A percentile compares a stretch with the other conserved stretches of the same genome.
phyloP scores from a whole-genome alignment of 2,329 filamentous ascomycete species.

The Camillea tinctor region DNA sequence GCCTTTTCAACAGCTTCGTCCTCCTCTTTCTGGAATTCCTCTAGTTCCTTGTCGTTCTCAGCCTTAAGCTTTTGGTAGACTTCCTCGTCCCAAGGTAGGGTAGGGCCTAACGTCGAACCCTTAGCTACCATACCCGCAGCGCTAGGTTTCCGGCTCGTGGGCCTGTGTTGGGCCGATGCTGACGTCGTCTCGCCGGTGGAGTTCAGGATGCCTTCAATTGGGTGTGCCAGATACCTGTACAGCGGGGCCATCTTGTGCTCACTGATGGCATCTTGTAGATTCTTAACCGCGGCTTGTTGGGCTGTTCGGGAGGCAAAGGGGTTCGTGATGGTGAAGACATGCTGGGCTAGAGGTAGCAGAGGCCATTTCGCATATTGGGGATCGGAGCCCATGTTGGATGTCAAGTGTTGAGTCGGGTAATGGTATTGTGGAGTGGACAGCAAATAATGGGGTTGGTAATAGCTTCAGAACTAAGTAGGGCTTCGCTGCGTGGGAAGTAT shows the following conservation, averaged over 20 bases:
- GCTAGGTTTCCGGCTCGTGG: slow-evolving; percentile 67
- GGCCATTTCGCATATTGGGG: slow-evolving; percentile 85
- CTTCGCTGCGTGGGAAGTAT: not conserved
- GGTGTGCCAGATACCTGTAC: slow-evolving; percentile 81
- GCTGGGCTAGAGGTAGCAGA: slow-evolving; percentile 75
- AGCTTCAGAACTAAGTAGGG: not conserved
- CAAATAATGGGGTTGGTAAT: not conserved
- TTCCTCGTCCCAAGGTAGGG: slow-evolving; percentile 86
- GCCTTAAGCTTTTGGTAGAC: slow-evolving; percentile 76
- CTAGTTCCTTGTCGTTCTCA: slow-evolving; percentile 76
- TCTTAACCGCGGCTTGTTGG: slow-evolving; percentile 71
- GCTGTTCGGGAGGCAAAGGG: slow-evolving; percentile 64
- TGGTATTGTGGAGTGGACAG: not conserved
- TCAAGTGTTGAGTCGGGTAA: not conserved
- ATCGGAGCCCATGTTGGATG: slow-evolving; percentile 69
- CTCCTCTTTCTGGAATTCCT: slow-evolving; percentile 77
- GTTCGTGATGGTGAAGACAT: slow-evolving; percentile 85
- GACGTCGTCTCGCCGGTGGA: slow-evolving; percentile 62
- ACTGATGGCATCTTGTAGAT: slow-evolving; percentile 76
- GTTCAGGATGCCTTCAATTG: slow-evolving; percentile 80
- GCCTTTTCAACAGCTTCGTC: slow-evolving; percentile 95
- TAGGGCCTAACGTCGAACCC: slow-evolving; percentile 61
- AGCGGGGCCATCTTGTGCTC: slow-evolving; percentile 86
- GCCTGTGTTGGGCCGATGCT: slow-evolving; percentile 49
- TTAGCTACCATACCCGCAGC: slow-evolving; percentile 74